Base-by-base conservation (phyloP, 495 filamentous ascomycete species). In the Cladorrhinum samala region DNA sequence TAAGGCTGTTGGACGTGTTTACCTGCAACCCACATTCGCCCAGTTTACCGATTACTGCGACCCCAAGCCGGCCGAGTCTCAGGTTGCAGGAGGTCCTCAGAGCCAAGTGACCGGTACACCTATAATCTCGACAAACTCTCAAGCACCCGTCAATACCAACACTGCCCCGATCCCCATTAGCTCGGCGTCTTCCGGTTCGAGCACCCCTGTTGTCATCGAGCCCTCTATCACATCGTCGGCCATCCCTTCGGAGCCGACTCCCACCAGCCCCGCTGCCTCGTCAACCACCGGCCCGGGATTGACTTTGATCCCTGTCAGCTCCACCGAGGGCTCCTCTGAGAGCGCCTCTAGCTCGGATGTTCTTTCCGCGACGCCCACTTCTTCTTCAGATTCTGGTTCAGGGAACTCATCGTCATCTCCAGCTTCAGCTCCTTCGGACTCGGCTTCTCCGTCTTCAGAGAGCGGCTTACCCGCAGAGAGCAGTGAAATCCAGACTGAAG, bases 41-140 rank as follows among this genome's bases (percentile, higher is more conserved):
- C 66, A 72, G 48, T 76, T 51, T 38, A 1, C 69, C 2, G 30
- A 53, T 37, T 75, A 57, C 54, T 78, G 75, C 55, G 16, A 57
- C 9, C 19, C 43, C 3, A 50, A 45, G 5, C 7, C 45, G 75
- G 64, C 72, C 3, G 78, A 78, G 27, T 11, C 27, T 11, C 6
- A 6, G 5, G 27, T 33, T 33, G 11, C 27, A 5, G 11, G 27
- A 5, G 27, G 27, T 11, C 27, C 27, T 33, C 27, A 33, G 27
- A 33, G 27, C 27, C 27, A 33, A 33, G 27, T 33, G 27, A 33
- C 27, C 27, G 6, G 5, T 33, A 5, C 27, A 5, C 11, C 27
- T 33, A 11, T n/a, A n/a, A n/a, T 33, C 11, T 33, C 27, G 6
- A 33, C 11, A 5, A 33, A 11, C 27, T 33, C 27, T 33, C 27